Base-by-base conservation (phyloP, 1,284 basidiomycete species). In the Heterobasidion occidentale region DNA sequence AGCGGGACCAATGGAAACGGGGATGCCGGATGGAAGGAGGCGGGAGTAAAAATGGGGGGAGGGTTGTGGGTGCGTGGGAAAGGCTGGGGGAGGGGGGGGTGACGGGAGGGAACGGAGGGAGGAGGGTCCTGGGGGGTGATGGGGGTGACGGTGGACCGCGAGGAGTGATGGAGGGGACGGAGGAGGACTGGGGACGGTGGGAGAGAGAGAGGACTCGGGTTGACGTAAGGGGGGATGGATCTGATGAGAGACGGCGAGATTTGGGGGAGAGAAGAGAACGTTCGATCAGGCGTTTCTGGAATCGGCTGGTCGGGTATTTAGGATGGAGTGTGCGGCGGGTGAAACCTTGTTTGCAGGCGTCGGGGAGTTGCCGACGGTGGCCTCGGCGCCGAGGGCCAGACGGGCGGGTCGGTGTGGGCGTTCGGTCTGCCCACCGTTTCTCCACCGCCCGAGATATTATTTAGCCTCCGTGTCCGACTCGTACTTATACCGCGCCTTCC, bases 361-460 rank as follows among this genome's bases (percentile, higher is more conserved):
- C 53, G 58, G 38, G 11, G 38, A 42, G 38, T 42, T 42, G 38
- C 47, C 50, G 50, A 51, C 54, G 50, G 59, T 55, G 36, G 59
- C 72, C 70, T 71, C 70, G 70, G 70, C 70, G 70, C 70, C 70
- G 70, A 71, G 70, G 70, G 38, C 38, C 38, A 42, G 27, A 42
- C 59, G 57, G 57, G 70, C 71, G 58, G 59, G 61, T 57, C 70
- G 61, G 63, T 60, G 60, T 55, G 54, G 53, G 56, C 57, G 51
- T 47, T 50, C 53, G 60, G 60, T 55, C 52, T 51, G 46, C 48
- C n/a, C 35, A 52, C 51, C 59, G 36, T 45, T 58, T 60, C 56
- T 62, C 59, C 59, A 62, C 36, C 20, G 71, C 50, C 68, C 56
- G 33, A 27, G 27, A 27, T 27, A 27, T 27, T 27, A 27, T 27